Percentiles rank a stretch among this genome's conserved stretches.
These are phyloP conservation scores for Allomyces javanicus DNA, from an alignment of 192 early-diverging fungal genomes.

Conservation along the genomic window DNA sequence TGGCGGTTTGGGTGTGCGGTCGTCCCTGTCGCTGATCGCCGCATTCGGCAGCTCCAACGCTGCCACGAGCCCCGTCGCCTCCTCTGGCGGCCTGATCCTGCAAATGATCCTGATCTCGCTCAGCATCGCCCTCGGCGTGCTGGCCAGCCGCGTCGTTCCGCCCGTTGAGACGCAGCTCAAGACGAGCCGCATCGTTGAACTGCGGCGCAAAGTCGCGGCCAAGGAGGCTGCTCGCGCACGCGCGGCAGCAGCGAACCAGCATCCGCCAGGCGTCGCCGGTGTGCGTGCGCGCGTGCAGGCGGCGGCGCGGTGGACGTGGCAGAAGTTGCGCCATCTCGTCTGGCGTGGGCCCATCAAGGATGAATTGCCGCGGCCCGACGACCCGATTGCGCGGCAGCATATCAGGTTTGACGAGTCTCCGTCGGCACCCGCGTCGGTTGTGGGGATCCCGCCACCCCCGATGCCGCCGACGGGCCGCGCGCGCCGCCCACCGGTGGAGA, in stretches of 20 bases:
- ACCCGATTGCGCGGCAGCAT: neutral
- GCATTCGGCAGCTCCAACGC: neutral
- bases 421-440: neutral
- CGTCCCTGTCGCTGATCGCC: neutral
- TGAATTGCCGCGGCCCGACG: no score
- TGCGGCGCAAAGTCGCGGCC: neutral
- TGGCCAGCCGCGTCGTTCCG: neutral
- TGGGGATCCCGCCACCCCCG: neutral
- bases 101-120: neutral
- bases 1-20: neutral
- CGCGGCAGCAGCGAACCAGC: no score
- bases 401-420: neutral
- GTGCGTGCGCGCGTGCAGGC: no score
- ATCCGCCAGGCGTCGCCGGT: no score
- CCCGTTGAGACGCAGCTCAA: neutral
- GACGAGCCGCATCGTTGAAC: neutral
- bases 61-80: neutral
- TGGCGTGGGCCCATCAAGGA: no score
- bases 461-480: no score
- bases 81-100: neutral
- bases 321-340: no score
- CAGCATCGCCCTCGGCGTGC: neutral
- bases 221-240: no score
- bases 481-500: no score
- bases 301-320: no score